A percentile compares a stretch with the other conserved stretches of the same genome.
Conservation (phyloP, 208 protist genomes). For the Leishmania amazonensis region DNA sequence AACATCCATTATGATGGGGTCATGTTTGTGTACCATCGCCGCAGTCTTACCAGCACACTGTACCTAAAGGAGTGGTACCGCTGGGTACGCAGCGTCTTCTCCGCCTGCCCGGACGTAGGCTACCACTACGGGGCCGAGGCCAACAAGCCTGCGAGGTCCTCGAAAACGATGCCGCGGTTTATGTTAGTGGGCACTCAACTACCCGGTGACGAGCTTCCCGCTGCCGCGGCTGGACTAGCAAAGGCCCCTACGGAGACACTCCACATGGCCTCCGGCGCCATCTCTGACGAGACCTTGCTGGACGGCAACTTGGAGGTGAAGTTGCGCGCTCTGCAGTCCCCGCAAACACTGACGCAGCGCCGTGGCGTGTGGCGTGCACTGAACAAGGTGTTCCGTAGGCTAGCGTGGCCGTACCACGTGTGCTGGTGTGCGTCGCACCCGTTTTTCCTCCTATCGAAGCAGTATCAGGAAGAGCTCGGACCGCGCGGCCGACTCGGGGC, state of each 20-base stretch:
- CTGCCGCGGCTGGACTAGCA: constrained; percentile 5
- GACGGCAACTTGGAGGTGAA: constrained; percentile 36
- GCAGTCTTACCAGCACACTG: constrained; percentile 57
- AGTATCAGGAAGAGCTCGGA: constrained; percentile 44
- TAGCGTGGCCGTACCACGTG: constrained; percentile 23
- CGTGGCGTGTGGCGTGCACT: background rate
- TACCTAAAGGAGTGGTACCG: constrained; percentile 60
- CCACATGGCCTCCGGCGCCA: constrained; percentile 15
- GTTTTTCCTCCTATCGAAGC: constrained; percentile 47
- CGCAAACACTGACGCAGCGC: constrained; percentile 5
- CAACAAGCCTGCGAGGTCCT: background rate
- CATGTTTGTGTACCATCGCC: constrained; percentile 75
- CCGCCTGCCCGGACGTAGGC: background rate
- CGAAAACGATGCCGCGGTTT: constrained; percentile 26
- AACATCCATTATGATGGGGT: constrained; percentile 72
- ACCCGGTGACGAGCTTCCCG: constrained; percentile 13
- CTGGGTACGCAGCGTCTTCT: constrained; percentile 34
- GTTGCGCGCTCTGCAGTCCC: constrained; percentile 20
- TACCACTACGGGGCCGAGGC: constrained; percentile 3
- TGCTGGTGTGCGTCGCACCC: constrained; percentile 33
- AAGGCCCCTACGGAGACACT: constrained; percentile 12
- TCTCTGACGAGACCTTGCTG: constrained; percentile 35
- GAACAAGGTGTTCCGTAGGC: background rate
- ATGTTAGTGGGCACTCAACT: constrained; percentile 56
- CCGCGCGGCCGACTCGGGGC: constrained; percentile 1